phyloP scores from a whole-genome alignment of 768 basidiomycete species.

The Boletus vinaceobasis region DNA sequence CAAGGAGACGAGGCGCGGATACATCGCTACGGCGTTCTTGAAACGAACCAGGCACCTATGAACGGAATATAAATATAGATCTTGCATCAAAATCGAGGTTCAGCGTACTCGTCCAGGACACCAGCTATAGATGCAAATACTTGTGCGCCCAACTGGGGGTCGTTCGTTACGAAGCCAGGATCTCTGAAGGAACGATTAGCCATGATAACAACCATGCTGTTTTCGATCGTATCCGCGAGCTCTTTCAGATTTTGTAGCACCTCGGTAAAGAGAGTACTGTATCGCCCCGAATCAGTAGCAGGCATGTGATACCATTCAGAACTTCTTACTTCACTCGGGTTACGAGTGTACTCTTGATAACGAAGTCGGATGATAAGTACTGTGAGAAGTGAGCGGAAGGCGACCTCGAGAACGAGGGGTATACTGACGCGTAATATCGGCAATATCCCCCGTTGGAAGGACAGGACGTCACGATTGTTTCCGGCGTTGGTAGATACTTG shows the following conservation, averaged over 20 bases:
- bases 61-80: constrained; percentile 1
- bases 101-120: constrained; percentile 51
- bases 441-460: constrained; percentile 58
- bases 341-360: constrained; percentile 53
- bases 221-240: constrained; percentile 40
- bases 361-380: constrained; percentile 59
- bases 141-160: constrained; percentile 35
- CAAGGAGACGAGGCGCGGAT: constrained; percentile 42
- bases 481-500: constrained; percentile 39
- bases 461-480: constrained; percentile 36
- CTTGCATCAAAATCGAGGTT: constrained; percentile 12
- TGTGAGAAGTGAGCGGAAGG: constrained; percentile 20
- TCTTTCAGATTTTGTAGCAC: constrained; percentile 44
- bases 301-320: background rate
- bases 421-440: constrained; percentile 48
- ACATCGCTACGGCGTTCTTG: constrained; percentile 48
- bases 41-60: constrained; percentile 54
- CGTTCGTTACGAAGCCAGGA: constrained; percentile 11
- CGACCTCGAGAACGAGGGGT: background rate
- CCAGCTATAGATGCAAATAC: constrained; percentile 45
- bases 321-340: constrained; percentile 48
- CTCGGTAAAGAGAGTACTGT: constrained; percentile 43
- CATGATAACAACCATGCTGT: constrained; percentile 36
- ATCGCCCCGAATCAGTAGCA: constrained; percentile 4
- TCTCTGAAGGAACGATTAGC: constrained; percentile 33